phyloP scores from a whole-genome alignment of 2,329 filamentous ascomycete genomes.

The Nakataea oryzae region DNA sequence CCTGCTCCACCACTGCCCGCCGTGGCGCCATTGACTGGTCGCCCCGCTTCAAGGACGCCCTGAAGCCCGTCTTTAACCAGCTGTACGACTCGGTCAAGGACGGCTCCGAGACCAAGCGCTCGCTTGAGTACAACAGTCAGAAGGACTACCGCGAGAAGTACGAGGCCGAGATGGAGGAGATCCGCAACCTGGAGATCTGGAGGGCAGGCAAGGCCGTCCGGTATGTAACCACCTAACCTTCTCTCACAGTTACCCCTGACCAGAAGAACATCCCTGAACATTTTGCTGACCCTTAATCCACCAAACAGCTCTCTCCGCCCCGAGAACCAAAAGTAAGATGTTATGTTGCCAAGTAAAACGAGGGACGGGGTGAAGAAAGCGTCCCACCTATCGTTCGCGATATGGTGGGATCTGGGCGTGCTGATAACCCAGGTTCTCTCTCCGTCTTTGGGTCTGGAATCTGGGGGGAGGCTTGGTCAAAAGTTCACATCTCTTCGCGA shows the following conservation, averaged over 20 bases:
- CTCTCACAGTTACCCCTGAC: neutral
- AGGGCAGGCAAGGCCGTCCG: constrained; percentile 95
- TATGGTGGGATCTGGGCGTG: neutral
- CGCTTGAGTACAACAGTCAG: constrained; percentile 94
- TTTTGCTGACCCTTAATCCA: neutral
- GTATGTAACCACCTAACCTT: constrained; percentile 30
- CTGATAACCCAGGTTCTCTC: neutral
- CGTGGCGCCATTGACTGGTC: constrained; percentile 99
- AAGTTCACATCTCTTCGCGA: neutral
- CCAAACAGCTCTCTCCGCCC: constrained; percentile 58
- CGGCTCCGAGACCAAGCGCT: constrained; percentile 90
- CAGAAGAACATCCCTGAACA: neutral
- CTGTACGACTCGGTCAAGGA: constrained; percentile 89
- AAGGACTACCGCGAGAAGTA: constrained; percentile 94
- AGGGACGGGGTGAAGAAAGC: neutral
- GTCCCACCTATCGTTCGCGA: neutral
- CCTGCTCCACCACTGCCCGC: constrained; percentile 96
- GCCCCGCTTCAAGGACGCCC: constrained; percentile 89
- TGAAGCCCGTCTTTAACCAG: constrained; percentile 98
- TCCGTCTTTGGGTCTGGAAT: neutral
- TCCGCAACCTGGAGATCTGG: constrained; percentile 98
- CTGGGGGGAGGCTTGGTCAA: neutral
- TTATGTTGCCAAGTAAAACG: neutral
- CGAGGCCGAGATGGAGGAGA: constrained; percentile 98
- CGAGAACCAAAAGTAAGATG: constrained; percentile 68